Base-by-base conservation (phyloP, 2,329 filamentous ascomycete genomes). In the Penicillium aurantiogriseum region DNA sequence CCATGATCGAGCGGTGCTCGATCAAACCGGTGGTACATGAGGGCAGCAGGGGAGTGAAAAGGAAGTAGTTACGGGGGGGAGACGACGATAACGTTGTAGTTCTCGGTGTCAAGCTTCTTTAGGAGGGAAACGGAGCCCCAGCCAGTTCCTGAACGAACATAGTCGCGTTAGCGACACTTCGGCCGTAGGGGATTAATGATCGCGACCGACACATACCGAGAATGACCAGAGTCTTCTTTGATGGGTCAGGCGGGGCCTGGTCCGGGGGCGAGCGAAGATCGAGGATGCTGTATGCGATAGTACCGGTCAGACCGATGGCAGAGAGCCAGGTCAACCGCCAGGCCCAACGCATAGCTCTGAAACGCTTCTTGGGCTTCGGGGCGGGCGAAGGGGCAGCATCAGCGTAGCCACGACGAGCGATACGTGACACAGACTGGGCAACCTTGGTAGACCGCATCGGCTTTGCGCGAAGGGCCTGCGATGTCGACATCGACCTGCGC, bases 1-100 rank as follows among this genome's bases (percentile, higher is more conserved):
- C 94, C 94, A 99, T 99, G 79, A 99, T 99, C 73, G 92, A 97
- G 75, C 94, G 91, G 82, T 97, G 94, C 83, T 99, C 94, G 77
- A 99, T 94, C 69, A 91, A 89, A 70, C 94, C 94, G 65, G 93
- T 97, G 51, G 94, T 97, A 80, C 94, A 99, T 73, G 93, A 97
- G 64, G 94, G 94, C 61, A 99, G 86, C 58, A 99, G 87, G 59
- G 94, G 94, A 31, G 94, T 99, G 84, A 99, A 99, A 67, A 99
- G 88, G 87, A 99, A 99, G 85, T 96, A 99, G 81, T 99, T 99
- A 75, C 94, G 91, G 54, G 94, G 94, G 94, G 49, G 94, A 97
- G 76, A 99, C 91, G 75, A 99, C 92, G 73, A 97, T 79, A 77
- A 97, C 93, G 77, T 99, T 97, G 86, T 97, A 99, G 84, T 97